phyloP scores from a whole-genome alignment of 2,329 filamentous ascomycete species.

The Cylindrodendrum hubeiense region DNA sequence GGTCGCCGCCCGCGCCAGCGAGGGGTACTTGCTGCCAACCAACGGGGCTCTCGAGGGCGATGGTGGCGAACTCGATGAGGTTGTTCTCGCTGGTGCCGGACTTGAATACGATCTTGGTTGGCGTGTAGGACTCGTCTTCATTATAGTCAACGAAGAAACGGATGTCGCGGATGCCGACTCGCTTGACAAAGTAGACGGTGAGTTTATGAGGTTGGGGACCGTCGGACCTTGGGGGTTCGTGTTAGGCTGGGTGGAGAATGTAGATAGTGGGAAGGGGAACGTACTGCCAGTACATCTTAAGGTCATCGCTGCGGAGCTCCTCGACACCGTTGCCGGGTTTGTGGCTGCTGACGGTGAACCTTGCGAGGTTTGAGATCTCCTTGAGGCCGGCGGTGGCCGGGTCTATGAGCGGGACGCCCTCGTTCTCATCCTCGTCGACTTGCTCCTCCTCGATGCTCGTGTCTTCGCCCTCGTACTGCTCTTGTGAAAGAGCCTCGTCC shows the following conservation, averaged over 20 bases:
- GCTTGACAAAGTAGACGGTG: conserved; percentile 88
- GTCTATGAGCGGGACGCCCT: conserved; percentile 61
- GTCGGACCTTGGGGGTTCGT: conserved; percentile 69
- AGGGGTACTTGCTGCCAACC: conserved; percentile 92
- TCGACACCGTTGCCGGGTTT: conserved; percentile 85
- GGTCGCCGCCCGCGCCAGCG: conserved; percentile 65
- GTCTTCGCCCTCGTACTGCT: conserved; percentile 49
- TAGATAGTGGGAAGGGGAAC: conserved; percentile 41
- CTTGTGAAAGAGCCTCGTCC: conserved; percentile 45
- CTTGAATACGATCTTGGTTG: conserved; percentile 89
- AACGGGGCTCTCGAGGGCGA: conserved; percentile 81
- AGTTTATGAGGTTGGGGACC: conserved; percentile 86
- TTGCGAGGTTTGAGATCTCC: conserved; percentile 86
- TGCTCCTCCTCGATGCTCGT: conserved; percentile 51
- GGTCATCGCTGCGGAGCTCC: conserved; percentile 80
- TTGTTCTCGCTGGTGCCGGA: conserved; percentile 94
- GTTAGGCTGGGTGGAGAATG: neutral
- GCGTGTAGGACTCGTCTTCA: conserved; percentile 95
- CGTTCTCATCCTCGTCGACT: conserved; percentile 52
- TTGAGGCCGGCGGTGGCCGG: conserved; percentile 71
- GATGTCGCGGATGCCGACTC: conserved; percentile 82
- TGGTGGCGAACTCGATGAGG: conserved; percentile 86
- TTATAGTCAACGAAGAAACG: conserved; percentile 92
- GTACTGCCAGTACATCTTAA: conserved; percentile 83
- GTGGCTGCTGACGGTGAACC: conserved; percentile 84